phyloP scores from a whole-genome alignment of 495 filamentous ascomycete species.

The Cladorrhinum samala region DNA sequence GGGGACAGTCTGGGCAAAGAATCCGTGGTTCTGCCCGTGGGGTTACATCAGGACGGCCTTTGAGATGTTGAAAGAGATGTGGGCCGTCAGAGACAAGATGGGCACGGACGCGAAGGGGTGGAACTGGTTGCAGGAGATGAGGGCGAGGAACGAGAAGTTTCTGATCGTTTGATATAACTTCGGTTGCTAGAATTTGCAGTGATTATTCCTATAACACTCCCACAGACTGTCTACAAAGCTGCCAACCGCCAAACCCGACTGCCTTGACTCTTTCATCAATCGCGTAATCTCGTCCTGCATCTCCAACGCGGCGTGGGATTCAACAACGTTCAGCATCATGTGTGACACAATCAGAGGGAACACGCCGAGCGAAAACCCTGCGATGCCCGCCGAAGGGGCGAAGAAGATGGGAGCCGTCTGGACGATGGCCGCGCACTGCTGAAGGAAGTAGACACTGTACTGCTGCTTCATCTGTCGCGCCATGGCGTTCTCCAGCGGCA shows the following conservation, averaged over 20 bases:
- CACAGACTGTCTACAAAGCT: background rate
- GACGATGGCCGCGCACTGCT: background rate
- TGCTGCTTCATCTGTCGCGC: background rate
- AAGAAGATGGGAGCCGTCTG: conserved; percentile 2
- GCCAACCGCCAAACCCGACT: background rate
- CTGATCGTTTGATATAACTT: conserved; percentile 35
- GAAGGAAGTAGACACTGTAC: background rate
- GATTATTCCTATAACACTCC: background rate
- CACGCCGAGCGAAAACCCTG: background rate
- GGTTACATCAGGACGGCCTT: conserved; percentile 40
- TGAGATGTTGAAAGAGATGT: conserved; percentile 35
- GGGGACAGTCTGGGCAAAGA: conserved; percentile 25
- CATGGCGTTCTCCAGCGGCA: background rate
- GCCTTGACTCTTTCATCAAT: background rate
- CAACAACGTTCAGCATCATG: background rate
- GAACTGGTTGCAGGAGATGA: conserved; percentile 35
- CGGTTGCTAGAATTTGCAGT: too few species aligned
- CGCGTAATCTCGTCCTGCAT: background rate
- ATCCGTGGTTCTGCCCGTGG: conserved; percentile 37
- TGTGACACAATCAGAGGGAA: background rate
- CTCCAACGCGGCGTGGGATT: background rate
- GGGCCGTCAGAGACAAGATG: conserved; percentile 29
- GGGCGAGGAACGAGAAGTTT: conserved; percentile 29
- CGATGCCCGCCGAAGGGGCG: background rate
- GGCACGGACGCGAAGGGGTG: background rate